These are phyloP conservation scores for Inga oerstediana DNA, from an alignment of 306 rosid species.

Conservation along the genomic window DNA sequence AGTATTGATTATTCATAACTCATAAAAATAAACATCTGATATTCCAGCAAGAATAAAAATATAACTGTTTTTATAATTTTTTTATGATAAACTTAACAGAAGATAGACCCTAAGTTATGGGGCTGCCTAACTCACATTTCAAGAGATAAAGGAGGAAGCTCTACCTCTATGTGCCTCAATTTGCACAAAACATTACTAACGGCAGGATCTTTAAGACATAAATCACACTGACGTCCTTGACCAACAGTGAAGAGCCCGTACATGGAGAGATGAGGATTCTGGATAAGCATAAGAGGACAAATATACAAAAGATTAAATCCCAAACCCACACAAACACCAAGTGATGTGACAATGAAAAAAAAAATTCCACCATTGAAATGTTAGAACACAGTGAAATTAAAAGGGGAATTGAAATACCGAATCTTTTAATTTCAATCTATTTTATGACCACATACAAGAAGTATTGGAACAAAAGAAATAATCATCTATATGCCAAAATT, in stretches of 20 bases:
- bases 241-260: constrained; percentile 74
- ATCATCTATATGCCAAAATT: not conserved
- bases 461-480: not conserved
- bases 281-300: constrained; percentile 44
- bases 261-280: constrained; percentile 77
- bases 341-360: constrained; percentile 12
- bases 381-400: not conserved
- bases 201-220: constrained; percentile 72
- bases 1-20: not conserved
- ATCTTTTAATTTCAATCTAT: not conserved
- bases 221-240: constrained; percentile 79
- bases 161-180: constrained; percentile 85
- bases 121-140: constrained; percentile 24
- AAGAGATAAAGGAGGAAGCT: constrained; percentile 25
- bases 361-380: not conserved
- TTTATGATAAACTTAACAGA: constrained; percentile 22
- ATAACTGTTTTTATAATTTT: not conserved
- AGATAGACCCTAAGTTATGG: constrained; percentile 19
- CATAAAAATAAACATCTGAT: not conserved
- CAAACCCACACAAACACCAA: constrained; percentile 30
- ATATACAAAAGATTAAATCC: constrained; percentile 31
- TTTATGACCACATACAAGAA: not conserved
- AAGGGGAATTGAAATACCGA: not conserved
- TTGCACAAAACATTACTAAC: constrained; percentile 70
- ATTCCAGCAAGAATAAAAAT: constrained; percentile 18